A percentile compares a stretch with the other conserved stretches of the same genome.
Evolutionary conservation across 169 alveolate species (phyloP).

Genomic region (Toxoplasma gondii): DNA sequence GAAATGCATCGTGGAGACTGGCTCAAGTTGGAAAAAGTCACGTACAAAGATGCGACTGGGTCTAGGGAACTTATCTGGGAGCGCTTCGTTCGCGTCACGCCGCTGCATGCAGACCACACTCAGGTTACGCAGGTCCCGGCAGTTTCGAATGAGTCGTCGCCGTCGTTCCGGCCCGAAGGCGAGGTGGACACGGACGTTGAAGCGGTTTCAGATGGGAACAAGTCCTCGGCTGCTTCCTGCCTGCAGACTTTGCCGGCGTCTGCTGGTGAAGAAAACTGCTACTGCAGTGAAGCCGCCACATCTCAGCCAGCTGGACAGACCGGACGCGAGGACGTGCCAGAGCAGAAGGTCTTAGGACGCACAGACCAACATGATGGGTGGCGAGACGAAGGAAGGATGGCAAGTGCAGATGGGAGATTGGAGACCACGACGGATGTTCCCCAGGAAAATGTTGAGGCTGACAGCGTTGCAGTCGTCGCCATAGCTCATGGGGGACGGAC

Average conservation of each 20-base stretch:
- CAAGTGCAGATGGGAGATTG: background rate
- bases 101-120: background rate
- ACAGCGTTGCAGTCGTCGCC: conserved; percentile 13
- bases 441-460: background rate
- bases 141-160: background rate
- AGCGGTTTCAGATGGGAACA: too few species aligned
- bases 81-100: conserved; percentile 19
- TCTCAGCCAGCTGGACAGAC: too few species aligned
- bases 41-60: background rate
- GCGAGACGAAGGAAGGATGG: background rate
- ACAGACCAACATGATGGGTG: background rate
- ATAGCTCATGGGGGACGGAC: background rate
- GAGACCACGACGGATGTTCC: background rate
- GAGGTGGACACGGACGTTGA: too few species aligned
- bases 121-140: background rate
- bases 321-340: background rate
- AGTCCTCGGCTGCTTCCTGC: too few species aligned
- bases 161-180: too few species aligned
- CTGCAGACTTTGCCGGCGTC: too few species aligned
- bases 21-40: conserved; percentile 21
- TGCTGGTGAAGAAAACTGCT: too few species aligned
- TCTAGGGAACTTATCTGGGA: conserved; percentile 11
- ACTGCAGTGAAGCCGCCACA: too few species aligned
- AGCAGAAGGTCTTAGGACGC: background rate
- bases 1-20: conserved; percentile 26